Conservation (phyloP, 2,329 filamentous ascomycete species). For the Calonectria hawksworthii region DNA sequence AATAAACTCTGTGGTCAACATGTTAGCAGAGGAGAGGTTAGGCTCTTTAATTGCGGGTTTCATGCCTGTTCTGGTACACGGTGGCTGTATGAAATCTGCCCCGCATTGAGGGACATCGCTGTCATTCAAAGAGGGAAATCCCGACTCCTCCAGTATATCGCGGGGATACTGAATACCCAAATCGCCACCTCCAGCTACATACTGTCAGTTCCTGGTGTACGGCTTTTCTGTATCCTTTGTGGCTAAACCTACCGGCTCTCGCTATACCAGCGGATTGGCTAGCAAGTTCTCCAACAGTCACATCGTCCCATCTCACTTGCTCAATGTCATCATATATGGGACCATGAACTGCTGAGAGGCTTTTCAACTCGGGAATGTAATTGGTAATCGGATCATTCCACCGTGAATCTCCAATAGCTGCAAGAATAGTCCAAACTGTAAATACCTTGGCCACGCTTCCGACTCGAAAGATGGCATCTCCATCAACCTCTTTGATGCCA, state of each 20-base stretch:
- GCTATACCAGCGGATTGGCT: background rate
- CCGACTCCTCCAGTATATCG: background rate
- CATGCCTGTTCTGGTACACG: background rate
- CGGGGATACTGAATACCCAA: no score
- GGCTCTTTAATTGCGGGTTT: background rate
- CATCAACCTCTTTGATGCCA: background rate
- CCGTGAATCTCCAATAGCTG: background rate
- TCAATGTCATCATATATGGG: background rate
- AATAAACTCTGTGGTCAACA: background rate
- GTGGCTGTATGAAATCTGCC: background rate
- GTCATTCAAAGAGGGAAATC: background rate
- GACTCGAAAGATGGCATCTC: background rate
- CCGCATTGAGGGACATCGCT: background rate
- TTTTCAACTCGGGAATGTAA: background rate
- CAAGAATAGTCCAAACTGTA: background rate
- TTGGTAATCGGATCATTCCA: background rate
- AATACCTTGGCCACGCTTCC: background rate
- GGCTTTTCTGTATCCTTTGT: no score
- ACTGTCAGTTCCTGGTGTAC: no score
- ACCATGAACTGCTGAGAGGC: background rate
- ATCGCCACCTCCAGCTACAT: no score
- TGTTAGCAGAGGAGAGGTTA: background rate
- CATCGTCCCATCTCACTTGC: background rate
- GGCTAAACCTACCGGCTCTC: background rate
- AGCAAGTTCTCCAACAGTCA: background rate